Percentiles rank a stretch among this genome's conserved stretches.
Evolutionary conservation across 2,329 filamentous ascomycete genomes (phyloP).

Genomic region (Fusarium sp.): DNA sequence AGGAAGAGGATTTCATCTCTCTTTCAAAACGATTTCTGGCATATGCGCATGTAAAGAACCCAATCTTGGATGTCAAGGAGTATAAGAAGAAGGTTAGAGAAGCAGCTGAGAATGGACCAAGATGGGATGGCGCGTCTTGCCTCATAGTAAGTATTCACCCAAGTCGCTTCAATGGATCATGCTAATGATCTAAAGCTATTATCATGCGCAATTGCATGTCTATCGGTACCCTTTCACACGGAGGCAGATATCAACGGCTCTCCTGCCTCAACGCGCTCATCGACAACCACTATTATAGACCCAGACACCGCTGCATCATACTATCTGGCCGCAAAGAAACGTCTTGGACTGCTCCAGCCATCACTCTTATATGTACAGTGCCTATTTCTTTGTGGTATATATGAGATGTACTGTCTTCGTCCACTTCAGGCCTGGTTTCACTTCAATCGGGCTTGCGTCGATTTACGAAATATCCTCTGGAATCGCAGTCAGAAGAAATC

Average conservation of each 20-base stretch:
- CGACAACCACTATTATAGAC: not conserved
- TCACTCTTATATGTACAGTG: not conserved
- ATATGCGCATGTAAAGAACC: not conserved
- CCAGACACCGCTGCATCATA: not conserved
- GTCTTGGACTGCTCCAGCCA: not conserved
- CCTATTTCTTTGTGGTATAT: not conserved
- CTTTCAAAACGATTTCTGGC: not conserved
- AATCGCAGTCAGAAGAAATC: not conserved
- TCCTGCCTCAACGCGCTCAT: not conserved
- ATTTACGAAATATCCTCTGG: not conserved
- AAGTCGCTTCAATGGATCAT: fast-evolving
- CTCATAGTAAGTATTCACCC: not conserved
- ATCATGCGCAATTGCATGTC: not conserved
- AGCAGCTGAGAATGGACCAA: not conserved
- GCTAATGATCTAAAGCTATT: not conserved
- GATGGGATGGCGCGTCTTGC: not conserved
- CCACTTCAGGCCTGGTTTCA: not conserved
- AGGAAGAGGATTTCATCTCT: not conserved
- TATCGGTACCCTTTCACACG: not conserved
- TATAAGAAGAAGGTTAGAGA: not conserved
- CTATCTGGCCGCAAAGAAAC: not conserved
- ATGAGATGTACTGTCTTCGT: not conserved
- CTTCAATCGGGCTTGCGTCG: not conserved
- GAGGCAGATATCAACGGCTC: not conserved
- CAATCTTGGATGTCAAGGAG: not conserved